Evolutionary conservation across 306 rosid genomes (phyloP), one percentile per base, ranked within the genome.

Genomic region (Dryas alaskensis): DNA sequence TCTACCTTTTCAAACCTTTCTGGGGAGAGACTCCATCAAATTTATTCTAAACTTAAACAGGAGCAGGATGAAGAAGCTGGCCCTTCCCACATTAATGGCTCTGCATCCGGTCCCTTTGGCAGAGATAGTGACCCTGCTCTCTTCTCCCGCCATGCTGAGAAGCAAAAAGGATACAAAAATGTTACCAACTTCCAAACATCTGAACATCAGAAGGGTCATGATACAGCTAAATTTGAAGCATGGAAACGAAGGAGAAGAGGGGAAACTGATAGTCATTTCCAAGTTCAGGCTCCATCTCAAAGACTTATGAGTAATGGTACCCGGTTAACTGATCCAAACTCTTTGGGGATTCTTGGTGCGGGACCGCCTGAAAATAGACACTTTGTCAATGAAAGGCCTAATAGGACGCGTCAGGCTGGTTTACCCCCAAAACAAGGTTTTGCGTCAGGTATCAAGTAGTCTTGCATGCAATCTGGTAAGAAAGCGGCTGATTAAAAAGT

Each of bases 301-400:
- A 89, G 92, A 82, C 69, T 85, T 14, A 10, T 51, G 72, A 81
- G 69, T 71, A 92, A 84, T 78, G 97, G 89, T 57, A 43, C 76
- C 67, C 87, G 84, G 49, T 46, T 77, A 58, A 19, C 90, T 10
- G 97, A 95, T 76, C 97, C 97, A 54, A 92, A 75, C 71, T 83
- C 97, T 7, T 73, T 88, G 64, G 99, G 99, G 68, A 95, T 95
- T 83, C 96, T 95, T 77, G 99, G 99, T 72, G 99, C 99, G 59
- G 96, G 96, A 52, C 99, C 99, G 10, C 86, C 92, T 13, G 96
- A 94, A 63, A 76, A 65, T 63, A 87, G 83, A 80, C 94, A 88
- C 39, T 17, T 83, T 52, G 84, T 60, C 69, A 80, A 81, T 16
- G 97, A 85, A 78, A 88, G 92, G 79, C 90, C 96, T 47, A 76